These are phyloP conservation scores for Physcomitrium patens DNA, from an alignment of 225 moss, liverwort and hornwort genomes.

Conservation along the genomic window DNA sequence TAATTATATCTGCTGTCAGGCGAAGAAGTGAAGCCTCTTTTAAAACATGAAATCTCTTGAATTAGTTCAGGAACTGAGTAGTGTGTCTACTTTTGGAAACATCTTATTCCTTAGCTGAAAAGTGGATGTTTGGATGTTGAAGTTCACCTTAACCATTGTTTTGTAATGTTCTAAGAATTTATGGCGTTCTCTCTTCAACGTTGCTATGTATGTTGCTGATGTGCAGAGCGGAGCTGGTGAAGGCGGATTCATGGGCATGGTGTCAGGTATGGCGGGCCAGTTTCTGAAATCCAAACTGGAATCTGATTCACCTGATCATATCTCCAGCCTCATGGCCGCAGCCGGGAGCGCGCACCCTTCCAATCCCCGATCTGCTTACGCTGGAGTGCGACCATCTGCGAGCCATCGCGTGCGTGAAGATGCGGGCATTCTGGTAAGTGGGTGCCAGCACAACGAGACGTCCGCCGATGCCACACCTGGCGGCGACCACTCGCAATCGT, in stretches of 20 bases:
- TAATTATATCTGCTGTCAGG: too few relatives aligned
- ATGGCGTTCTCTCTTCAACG: neutral
- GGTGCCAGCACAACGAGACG: conserved; percentile 85
- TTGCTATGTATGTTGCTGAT: neutral
- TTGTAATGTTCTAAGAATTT: conserved; percentile 7
- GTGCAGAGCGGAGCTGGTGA: conserved; percentile 30
- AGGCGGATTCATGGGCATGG: conserved; percentile 67
- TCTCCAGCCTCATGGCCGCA: conserved; percentile 37
- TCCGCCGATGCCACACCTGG: conserved; percentile 93
- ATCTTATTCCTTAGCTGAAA: too few relatives aligned
- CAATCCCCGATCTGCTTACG: conserved; percentile 33
- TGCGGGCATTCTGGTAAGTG: conserved; percentile 74
- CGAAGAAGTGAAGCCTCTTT: too few relatives aligned
- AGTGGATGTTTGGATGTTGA: neutral
- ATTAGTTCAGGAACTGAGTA: too few relatives aligned
- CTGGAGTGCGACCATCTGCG: conserved; percentile 59
- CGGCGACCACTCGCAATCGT: conserved; percentile 68
- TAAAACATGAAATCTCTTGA: too few relatives aligned
- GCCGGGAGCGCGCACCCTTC: conserved; percentile 43
- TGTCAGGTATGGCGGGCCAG: conserved; percentile 68
- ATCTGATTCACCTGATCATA: conserved; percentile 41
- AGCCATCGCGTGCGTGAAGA: conserved; percentile 54
- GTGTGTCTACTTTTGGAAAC: too few relatives aligned
- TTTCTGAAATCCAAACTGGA: conserved; percentile 72
- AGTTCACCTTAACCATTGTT: neutral